phyloP scores from a whole-genome alignment of 164 flowering plant species.

The Taxillus chinensis region DNA sequence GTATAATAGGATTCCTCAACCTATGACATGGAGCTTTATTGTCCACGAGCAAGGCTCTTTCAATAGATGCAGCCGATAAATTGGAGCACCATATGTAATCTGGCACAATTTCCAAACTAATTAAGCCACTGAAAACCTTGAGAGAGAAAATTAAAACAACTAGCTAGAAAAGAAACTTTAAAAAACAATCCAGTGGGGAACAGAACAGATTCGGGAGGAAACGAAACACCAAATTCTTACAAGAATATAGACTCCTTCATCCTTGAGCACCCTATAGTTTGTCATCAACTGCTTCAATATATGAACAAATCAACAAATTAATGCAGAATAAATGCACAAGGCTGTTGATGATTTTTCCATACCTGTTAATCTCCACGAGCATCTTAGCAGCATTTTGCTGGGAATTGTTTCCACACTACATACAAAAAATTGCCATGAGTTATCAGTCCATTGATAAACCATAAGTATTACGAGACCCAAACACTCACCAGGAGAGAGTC shows the following conservation, averaged over 20 bases:
- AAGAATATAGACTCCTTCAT: conserved; percentile 69
- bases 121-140: not conserved
- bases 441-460: conserved; percentile 9
- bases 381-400: conserved; percentile 50
- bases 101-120: conserved; percentile 18
- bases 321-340: conserved; percentile 2
- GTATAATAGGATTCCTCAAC: conserved; percentile 17
- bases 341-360: conserved; percentile 7
- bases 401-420: conserved; percentile 70
- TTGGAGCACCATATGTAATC: conserved; percentile 83
- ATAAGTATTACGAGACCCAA: conserved; percentile 3
- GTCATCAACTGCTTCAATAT: conserved; percentile 64
- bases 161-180: not conserved
- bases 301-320: conserved; percentile 11
- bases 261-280: conserved; percentile 83
- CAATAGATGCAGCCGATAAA: conserved; percentile 48
- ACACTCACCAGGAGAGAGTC: conserved; percentile 86
- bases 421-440: conserved; percentile 10
- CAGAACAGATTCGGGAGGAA: not conserved
- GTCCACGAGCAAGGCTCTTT: conserved; percentile 46
- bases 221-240: conserved; percentile 18
- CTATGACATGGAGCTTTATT: conserved; percentile 78
- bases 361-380: conserved; percentile 80
- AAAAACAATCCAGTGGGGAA: not conserved
- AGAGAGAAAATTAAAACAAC: too few species aligned